Evolutionary conservation across 164 flowering plant species (phyloP).

Genomic region (Vitis cinerea): DNA sequence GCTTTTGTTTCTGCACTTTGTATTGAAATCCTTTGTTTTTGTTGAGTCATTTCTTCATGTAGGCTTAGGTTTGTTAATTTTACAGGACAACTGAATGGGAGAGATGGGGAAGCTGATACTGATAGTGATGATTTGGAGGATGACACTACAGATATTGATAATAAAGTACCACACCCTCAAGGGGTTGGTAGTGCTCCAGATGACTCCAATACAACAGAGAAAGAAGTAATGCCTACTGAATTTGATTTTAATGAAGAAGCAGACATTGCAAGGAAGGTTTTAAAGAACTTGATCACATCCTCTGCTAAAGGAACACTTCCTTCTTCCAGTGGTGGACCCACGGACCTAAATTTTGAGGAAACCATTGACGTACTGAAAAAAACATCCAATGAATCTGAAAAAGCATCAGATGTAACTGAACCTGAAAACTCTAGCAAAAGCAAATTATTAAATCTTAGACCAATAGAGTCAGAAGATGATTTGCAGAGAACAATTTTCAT

Average conservation of each 20-base stretch:
- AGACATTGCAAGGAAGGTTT: conserved; percentile 69
- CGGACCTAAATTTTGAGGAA: conserved; percentile 17
- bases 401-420: conserved; percentile 15
- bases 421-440: conserved; percentile 27
- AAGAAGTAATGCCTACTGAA: conserved; percentile 26
- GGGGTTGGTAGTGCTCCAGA: conserved; percentile 26
- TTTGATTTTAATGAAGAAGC: conserved; percentile 68
- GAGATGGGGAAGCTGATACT: conserved; percentile 34
- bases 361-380: conserved; percentile 8
- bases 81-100: conserved; percentile 39
- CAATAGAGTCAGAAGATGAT: conserved; percentile 45
- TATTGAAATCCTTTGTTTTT: neutral
- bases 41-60: too few species aligned
- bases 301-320: conserved; percentile 31
- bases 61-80: conserved; percentile 2
- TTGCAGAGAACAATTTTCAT: conserved; percentile 70
- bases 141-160: conserved; percentile 27
- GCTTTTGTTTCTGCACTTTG: too few species aligned
- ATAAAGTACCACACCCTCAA: conserved; percentile 16
- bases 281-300: conserved; percentile 58
- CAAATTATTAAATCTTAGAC: conserved; percentile 19
- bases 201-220: conserved; percentile 25
- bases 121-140: conserved; percentile 53
- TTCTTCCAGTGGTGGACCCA: conserved; percentile 19
- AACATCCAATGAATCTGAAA: conserved; percentile 21